These are phyloP conservation scores for Hapsidospora chrysogenum DNA, from an alignment of 495 filamentous ascomycete genomes.

Conservation along the genomic window DNA sequence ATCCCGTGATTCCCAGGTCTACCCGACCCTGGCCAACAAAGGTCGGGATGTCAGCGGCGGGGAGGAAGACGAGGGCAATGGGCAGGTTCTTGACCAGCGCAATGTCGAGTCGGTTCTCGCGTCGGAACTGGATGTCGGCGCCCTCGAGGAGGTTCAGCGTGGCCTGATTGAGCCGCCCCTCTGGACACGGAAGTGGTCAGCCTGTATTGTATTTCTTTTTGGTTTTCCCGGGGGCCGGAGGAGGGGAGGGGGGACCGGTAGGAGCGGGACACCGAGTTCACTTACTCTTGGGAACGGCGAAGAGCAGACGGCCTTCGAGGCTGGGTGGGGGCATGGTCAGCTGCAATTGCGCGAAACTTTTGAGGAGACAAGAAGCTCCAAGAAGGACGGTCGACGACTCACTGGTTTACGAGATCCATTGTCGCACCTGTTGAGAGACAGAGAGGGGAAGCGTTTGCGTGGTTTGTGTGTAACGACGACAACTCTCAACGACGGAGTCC, in stretches of 20 bases:
- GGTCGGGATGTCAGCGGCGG: conserved; percentile 89
- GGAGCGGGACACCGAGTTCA: neutral
- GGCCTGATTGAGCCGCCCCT: conserved; percentile 79
- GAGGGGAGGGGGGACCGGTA: conserved; percentile 5
- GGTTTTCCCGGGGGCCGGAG: neutral
- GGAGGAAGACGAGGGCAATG: conserved; percentile 92
- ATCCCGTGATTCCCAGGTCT: conserved; percentile 85
- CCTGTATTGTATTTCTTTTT: no score
- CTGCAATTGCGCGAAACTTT: neutral
- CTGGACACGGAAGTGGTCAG: conserved; percentile 23
- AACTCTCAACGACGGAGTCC: neutral
- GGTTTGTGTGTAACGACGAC: neutral
- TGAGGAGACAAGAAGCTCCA: neutral
- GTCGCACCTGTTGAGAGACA: conserved; percentile 6
- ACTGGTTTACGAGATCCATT: conserved; percentile 83
- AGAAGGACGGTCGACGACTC: conserved; percentile 18
- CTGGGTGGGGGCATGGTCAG: conserved; percentile 20
- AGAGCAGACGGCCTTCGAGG: conserved; percentile 83
- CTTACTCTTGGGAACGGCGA: conserved; percentile 88
- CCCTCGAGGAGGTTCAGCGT: conserved; percentile 79
- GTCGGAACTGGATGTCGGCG: conserved; percentile 88
- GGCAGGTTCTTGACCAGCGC: conserved; percentile 89
- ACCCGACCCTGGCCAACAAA: conserved; percentile 92
- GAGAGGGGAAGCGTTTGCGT: neutral
- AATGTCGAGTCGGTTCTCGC: conserved; percentile 87